These are phyloP conservation scores for Pichia sp. DNA, from an alignment of 1,139 yeast species.

Conservation along the genomic window DNA sequence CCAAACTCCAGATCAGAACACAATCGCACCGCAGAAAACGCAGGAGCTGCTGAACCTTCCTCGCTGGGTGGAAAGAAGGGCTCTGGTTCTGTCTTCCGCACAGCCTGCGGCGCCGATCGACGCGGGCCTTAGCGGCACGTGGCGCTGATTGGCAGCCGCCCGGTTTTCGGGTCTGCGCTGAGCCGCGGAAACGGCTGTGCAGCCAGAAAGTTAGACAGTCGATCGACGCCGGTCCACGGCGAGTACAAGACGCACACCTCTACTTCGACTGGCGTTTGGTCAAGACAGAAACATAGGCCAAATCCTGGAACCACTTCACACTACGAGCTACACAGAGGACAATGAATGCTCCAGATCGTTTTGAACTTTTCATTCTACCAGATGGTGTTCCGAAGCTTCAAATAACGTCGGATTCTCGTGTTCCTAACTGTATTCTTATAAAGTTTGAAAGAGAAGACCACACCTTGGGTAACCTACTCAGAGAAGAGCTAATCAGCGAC, in stretches of 20 bases:
- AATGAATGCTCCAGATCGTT: conserved; percentile 99
- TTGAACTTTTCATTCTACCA: conserved; percentile 91
- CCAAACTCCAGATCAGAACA: background rate
- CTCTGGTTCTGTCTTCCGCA: no score
- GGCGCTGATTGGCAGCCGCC: background rate
- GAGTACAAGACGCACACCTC: no score
- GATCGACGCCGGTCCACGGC: background rate
- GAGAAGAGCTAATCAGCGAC: conserved; percentile 82
- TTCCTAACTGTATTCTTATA: conserved; percentile 89
- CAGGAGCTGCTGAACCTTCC: no score
- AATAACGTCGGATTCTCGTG: conserved; percentile 88
- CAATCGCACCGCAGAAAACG: background rate
- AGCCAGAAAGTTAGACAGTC: background rate
- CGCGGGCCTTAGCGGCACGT: background rate
- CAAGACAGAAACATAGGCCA: no score
- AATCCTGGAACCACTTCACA: no score
- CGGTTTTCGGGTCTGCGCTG: no score
- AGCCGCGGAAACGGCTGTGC: no score
- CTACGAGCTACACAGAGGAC: background rate
- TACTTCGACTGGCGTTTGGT: no score
- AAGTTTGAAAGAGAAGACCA: conserved; percentile 97
- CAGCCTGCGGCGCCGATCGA: background rate
- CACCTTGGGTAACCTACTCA: conserved; percentile 82
- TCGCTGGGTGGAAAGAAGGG: no score
- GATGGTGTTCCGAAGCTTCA: conserved; percentile 91